Evolutionary conservation across 116 monocot genomes (phyloP).

Genomic region (Iris pallida): DNA sequence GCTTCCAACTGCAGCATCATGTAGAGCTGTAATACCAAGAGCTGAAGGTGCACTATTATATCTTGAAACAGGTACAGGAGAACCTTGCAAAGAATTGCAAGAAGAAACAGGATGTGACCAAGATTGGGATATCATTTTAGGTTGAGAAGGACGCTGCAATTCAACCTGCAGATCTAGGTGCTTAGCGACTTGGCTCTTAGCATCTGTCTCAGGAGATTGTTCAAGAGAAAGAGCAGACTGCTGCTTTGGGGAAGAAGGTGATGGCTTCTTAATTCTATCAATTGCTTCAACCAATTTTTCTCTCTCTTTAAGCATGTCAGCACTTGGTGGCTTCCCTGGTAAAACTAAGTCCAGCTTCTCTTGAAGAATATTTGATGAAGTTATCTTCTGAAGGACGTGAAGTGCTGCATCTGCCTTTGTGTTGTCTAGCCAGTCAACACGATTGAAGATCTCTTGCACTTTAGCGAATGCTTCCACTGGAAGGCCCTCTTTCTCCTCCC

Average conservation of each 20-base stretch:
- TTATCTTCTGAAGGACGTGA: slow-evolving; percentile 38
- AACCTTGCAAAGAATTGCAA: slow-evolving; percentile 22
- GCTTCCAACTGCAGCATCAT: slow-evolving; percentile 31
- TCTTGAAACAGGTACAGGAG: slow-evolving; percentile 32
- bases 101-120: slow-evolving; percentile 32
- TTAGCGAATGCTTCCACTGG: slow-evolving; percentile 85
- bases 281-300: slow-evolving; percentile 4
- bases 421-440: slow-evolving; percentile 57
- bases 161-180: slow-evolving; percentile 12
- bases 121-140: slow-evolving; percentile 28
- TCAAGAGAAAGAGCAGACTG: slow-evolving; percentile 4
- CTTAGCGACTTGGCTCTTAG: slow-evolving; percentile 16
- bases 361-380: slow-evolving; percentile 26
- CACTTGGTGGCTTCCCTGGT: slow-evolving; percentile 11
- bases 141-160: slow-evolving; percentile 14
- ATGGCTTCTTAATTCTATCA: slow-evolving; percentile 1
- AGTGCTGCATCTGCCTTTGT: slow-evolving; percentile 46
- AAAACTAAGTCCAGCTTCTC: slow-evolving; percentile 21
- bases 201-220: slow-evolving; percentile 5
- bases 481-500: slow-evolving; percentile 76
- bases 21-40: slow-evolving; percentile 58
- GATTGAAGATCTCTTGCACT: slow-evolving; percentile 85
- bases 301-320: slow-evolving; percentile 9
- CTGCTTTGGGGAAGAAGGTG: slow-evolving; percentile 8
- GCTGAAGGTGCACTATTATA: slow-evolving; percentile 45